Conservation (phyloP, 106 monocot genomes). For the Apostasia ramifera region DNA sequence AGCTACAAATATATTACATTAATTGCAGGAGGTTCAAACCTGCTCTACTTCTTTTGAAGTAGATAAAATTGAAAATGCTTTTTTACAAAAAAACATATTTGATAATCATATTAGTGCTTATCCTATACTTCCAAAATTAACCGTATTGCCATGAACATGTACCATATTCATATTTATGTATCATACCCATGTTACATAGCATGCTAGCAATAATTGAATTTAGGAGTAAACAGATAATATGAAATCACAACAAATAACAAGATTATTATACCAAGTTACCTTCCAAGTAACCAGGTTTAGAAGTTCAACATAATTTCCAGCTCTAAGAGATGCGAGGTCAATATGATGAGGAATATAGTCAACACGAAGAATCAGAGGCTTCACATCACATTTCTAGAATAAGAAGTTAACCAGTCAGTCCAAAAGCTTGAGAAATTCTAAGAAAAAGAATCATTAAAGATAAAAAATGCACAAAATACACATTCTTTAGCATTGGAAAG, state of each 20-base stretch:
- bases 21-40: too few relatives aligned
- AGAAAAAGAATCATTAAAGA: background rate
- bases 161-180: too few relatives aligned
- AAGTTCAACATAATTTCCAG: conserved; percentile 83
- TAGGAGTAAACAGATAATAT: background rate
- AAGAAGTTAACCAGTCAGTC: background rate
- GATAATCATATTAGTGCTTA: too few relatives aligned
- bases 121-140: too few relatives aligned
- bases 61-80: too few relatives aligned
- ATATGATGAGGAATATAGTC: conserved; percentile 92
- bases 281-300: conserved; percentile 92
- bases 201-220: too few relatives aligned
- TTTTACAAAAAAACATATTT: too few relatives aligned
- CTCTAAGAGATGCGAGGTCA: conserved; percentile 71
- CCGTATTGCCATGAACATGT: too few relatives aligned
- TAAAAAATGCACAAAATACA: background rate
- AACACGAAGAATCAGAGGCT: conserved; percentile 68
- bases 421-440: background rate
- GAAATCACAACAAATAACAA: background rate
- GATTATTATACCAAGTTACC: conserved; percentile 41
- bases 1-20: too few relatives aligned
- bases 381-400: conserved; percentile 80
- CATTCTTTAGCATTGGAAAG: background rate
- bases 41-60: too few relatives aligned
- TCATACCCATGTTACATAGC: too few relatives aligned